Evolutionary conservation across 1,284 basidiomycete genomes (phyloP), one percentile per base, ranked within the genome.

Genomic region (Hemileia vastatrix): DNA sequence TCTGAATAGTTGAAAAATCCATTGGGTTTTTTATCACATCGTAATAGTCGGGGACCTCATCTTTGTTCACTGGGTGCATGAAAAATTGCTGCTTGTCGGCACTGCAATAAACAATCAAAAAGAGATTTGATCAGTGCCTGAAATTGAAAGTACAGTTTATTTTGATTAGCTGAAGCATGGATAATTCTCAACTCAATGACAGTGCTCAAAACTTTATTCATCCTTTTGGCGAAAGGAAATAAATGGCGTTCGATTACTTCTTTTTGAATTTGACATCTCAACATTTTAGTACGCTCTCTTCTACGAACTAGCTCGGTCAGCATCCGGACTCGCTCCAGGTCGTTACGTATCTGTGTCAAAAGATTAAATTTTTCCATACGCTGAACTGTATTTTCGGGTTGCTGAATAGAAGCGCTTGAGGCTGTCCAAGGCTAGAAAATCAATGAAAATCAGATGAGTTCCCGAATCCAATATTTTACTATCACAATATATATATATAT

Each of bases 41-140:
- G 72, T 86, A 88, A 75, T 99, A 99, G 73, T 97, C 93, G 0
- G 93, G 92, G 0, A 91, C 90, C 44, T 89, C 85, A 0, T 76
- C 76, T 58, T 80, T 82, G 27, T 83, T 86, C n/a, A 95, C 90
- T 0, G 90, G 89, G 64, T 85, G 82, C 65, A 84, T 82, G 77
- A 94, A 95, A 64, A 85, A 81, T 31, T 84, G 83, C 5, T 82
- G 77, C 18, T 83, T 82, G 74, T 96, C 93, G 64, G 83, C 76
- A 4, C 90, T 95, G 71, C 23, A 48, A 40, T 48, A 24, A 49
- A 61, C 52, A 45, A 66, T 57, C 61, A 65, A 52, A 43, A 40
- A 45, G 43, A 21, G 51, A 21, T 6, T 6, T 11, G n/a, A 13
- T 44, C 43, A 44, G n/a, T n/a, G n/a, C n/a, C n/a, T n/a, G n/a